phyloP scores from a whole-genome alignment of 192 early-diverging fungal genomes.

The Dissophora globulifera region DNA sequence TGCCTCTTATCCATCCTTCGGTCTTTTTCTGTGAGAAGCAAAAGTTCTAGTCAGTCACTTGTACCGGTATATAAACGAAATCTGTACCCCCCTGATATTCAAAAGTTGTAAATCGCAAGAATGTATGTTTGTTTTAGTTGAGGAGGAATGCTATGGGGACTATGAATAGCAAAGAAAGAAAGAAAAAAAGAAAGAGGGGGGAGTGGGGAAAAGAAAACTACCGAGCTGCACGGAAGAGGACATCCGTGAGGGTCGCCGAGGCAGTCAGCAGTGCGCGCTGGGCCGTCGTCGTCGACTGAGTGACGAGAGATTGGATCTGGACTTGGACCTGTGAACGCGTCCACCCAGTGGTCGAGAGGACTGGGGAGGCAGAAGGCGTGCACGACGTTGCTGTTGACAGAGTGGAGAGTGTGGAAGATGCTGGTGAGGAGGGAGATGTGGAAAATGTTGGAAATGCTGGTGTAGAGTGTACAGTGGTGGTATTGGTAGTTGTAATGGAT shows the following conservation, averaged over 20 bases:
- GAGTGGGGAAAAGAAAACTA: neutral
- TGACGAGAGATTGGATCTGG: conserved; percentile 31
- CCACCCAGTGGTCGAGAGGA: conserved; percentile 11
- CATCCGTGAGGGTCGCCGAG: conserved; percentile 33
- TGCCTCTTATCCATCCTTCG: too few species aligned
- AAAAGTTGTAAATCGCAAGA: too few species aligned
- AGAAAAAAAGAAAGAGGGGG: neutral
- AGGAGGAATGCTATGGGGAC: too few species aligned
- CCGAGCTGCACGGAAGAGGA: conserved; percentile 28
- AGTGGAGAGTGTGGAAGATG: conserved; percentile 1
- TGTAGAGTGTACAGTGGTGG: too few species aligned
- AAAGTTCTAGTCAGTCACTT: too few species aligned
- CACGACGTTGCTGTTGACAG: neutral
- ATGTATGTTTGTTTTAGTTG: too few species aligned
- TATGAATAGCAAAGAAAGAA: too few species aligned
- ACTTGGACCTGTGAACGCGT: conserved; percentile 34
- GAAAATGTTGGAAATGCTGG: conserved; percentile 2
- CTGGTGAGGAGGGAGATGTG: neutral
- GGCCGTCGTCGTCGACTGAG: conserved; percentile 29
- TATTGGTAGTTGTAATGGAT: neutral
- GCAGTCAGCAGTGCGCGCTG: conserved; percentile 34
- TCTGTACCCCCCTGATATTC: too few species aligned
- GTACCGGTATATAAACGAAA: too few species aligned
- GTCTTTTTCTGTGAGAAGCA: too few species aligned
- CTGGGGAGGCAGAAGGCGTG: conserved; percentile 1